A percentile compares a stretch with the other conserved stretches of the same genome.
Evolutionary conservation across 208 protist species (phyloP).

Genomic region (Balamuthia mandrillaris): DNA sequence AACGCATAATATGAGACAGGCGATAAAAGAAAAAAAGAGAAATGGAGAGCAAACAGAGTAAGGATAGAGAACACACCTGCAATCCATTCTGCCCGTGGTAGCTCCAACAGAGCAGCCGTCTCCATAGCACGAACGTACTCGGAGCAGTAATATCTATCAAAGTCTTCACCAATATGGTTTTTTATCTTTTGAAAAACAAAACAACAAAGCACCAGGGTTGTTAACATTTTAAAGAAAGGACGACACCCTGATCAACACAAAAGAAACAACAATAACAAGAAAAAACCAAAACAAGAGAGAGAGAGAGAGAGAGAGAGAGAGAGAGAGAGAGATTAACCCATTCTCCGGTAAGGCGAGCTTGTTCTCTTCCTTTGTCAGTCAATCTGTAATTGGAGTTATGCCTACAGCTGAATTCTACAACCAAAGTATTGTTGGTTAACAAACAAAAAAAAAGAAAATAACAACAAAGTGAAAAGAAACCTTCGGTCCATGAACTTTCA

Average conservation of each 20-base stretch:
- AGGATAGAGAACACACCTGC: background rate
- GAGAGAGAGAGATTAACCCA: conserved; percentile 1
- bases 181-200: conserved; percentile 3
- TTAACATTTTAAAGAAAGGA: no score
- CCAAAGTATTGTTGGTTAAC: background rate
- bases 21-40: no score
- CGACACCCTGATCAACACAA: no score
- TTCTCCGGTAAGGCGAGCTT: conserved; percentile 14
- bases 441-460: background rate
- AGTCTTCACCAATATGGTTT: conserved; percentile 19
- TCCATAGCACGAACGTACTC: conserved; percentile 51
- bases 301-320: background rate
- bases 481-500: background rate
- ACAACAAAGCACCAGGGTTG: background rate
- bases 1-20: background rate
- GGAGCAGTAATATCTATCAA: conserved; percentile 35
- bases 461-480: background rate
- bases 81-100: conserved; percentile 17
- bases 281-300: background rate
- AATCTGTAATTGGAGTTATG: conserved; percentile 20
- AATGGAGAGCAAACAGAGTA: background rate
- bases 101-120: conserved; percentile 18
- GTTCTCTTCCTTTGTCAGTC: conserved; percentile 13
- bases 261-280: no score
- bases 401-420: background rate